Evolutionary conservation across 352 stramenopile species (phyloP), one percentile per base, ranked within the genome.

Genomic region (Plasmopara viticola): DNA sequence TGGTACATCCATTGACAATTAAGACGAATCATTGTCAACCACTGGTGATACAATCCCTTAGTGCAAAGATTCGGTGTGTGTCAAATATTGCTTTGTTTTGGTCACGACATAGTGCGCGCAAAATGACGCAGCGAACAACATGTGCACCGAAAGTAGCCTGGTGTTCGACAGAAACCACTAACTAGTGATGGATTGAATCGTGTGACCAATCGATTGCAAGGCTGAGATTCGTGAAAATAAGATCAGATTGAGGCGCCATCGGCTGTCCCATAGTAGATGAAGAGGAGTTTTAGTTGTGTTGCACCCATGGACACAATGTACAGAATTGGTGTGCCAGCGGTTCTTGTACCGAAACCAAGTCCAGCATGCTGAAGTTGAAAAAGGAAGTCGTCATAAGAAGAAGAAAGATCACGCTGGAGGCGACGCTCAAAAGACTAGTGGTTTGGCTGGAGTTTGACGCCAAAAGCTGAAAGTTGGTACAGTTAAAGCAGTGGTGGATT

Each of bases 331-430:
- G 20, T 44, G 44, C 52, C 51, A 58, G 0, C 37, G 3, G 14
- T 53, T 48, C 17, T 58, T 58, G 35, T 52, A 58, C 5, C 52
- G n/a, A 29, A 58, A 53, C 20, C 35, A 44, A 25, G 17, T 6
- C 28, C 44, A 17, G 51, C 48, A 18, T 58, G 20, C 20, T 25
- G 3, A 25, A n/a, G 3, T 25, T 25, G 20, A 25, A 25, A 25
- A 25, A 25, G 20, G 20, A 25, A 25, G 20, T 25, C 20, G 20
- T 25, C 20, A 25, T 25, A 25, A 25, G 20, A 25, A 25, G 20
- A 25, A 3, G 20, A 25, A 25, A 25, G 20, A 25, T 25, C 20
- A 25, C 3, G 20, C 20, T 25, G 20, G 20, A 25, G 20, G 20
- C 20, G 1, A 25, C 20, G 20, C 20, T 25, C 3, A 25, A 25